Conservation (phyloP, 192 early-diverging fungal species). For the Coemansia sp. region DNA sequence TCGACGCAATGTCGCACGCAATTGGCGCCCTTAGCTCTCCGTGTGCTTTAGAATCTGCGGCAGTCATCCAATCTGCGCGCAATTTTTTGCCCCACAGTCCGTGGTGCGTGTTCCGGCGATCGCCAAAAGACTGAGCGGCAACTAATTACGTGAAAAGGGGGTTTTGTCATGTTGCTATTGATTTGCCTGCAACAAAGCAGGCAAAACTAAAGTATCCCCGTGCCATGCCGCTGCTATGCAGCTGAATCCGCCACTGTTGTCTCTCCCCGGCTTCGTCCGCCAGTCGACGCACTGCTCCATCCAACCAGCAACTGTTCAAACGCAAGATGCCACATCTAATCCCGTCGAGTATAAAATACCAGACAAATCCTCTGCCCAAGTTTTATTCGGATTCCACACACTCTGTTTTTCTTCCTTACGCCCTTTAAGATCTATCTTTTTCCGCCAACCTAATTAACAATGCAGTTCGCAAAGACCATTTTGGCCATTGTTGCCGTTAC, state of each 20-base stretch:
- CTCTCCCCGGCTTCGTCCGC: neutral
- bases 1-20: neutral
- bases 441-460: slow-evolving; percentile 16
- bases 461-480: slow-evolving; percentile 57
- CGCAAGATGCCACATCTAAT: too few relatives aligned
- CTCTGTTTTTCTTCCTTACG: neutral
- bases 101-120: neutral
- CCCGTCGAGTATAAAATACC: neutral
- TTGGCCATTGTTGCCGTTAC: slow-evolving; percentile 52
- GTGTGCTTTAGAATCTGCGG: neutral
- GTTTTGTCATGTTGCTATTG: neutral
- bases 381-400: neutral
- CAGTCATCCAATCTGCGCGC: too few relatives aligned
- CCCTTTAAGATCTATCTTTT: slow-evolving; percentile 1
- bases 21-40: neutral
- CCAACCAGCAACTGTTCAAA: neutral
- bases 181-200: neutral
- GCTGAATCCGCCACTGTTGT: neutral
- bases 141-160: neutral
- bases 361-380: neutral
- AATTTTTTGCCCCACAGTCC: neutral
- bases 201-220: slow-evolving; percentile 5
- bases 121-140: neutral
- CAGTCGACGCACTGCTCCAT: neutral
- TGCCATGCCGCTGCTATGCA: neutral